phyloP scores from a whole-genome alignment of 257 asterid species.

The Verbena officinalis region DNA sequence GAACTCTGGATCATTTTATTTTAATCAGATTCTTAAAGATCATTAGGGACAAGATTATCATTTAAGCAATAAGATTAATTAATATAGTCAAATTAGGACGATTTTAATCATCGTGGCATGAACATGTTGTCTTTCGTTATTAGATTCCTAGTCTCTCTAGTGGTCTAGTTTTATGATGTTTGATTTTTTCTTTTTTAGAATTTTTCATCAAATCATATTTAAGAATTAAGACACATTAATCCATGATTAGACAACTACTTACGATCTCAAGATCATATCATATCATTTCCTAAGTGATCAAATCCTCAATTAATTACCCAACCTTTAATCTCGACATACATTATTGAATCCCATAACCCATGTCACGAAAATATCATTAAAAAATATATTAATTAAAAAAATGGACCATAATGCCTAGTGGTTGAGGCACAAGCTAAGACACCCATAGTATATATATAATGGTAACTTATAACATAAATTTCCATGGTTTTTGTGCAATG shows the following conservation, averaged over 20 bases:
- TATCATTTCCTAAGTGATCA: not conserved
- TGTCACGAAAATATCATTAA: slow-evolving; percentile 12
- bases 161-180: not conserved
- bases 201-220: no score
- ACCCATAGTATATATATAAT: slow-evolving; percentile 23
- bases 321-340: not conserved
- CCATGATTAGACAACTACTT: not conserved
- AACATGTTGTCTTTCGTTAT: slow-evolving; percentile 18
- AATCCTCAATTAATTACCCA: not conserved
- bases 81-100: not conserved
- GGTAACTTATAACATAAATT: slow-evolving; percentile 32
- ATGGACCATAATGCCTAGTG: slow-evolving; percentile 22
- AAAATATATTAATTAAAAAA: not conserved
- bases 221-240: no score
- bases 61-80: slow-evolving; percentile 27
- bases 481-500: slow-evolving; percentile 21
- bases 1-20: not conserved
- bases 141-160: not conserved
- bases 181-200: no score
- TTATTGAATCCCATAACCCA: not conserved
- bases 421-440: slow-evolving; percentile 35
- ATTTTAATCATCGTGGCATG: slow-evolving; percentile 14
- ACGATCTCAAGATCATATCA: slow-evolving; percentile 10
- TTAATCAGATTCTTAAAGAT: slow-evolving; percentile 2
- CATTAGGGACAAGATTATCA: slow-evolving; percentile 23